These are phyloP conservation scores for Amesomyces nigricolor DNA, from an alignment of 2,329 filamentous ascomycete genomes.

Conservation along the genomic window DNA sequence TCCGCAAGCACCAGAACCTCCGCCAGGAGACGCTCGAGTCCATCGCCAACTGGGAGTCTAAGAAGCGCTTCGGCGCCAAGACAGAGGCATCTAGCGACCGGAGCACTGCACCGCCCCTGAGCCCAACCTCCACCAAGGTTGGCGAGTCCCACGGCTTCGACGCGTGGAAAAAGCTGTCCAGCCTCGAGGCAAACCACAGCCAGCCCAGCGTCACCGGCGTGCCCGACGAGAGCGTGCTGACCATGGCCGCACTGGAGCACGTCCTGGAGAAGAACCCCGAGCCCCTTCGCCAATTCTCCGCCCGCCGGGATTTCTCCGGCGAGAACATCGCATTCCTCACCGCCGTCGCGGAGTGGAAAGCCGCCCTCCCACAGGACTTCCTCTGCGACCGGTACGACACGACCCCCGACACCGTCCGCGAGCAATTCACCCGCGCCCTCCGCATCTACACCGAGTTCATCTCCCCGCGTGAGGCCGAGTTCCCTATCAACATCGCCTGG, in stretches of 20 bases:
- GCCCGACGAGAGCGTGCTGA: conserved; percentile 43
- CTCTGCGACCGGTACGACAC: conserved; percentile 24
- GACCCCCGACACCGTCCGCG: conserved; percentile 36
- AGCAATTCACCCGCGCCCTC: conserved; percentile 53
- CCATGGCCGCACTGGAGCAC: conserved; percentile 57
- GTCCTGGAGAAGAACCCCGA: conserved; percentile 54
- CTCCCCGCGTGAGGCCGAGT: conserved; percentile 55
- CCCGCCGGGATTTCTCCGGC: conserved; percentile 60
- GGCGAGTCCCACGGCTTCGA: conserved; percentile 19
- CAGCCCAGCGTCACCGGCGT: conserved; percentile 12
- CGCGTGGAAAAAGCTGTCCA: conserved; percentile 35
- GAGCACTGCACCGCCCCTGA: conserved; percentile 10
- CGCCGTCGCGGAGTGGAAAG: conserved; percentile 52
- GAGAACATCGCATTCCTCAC: conserved; percentile 66
- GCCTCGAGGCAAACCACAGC: conserved; percentile 32
- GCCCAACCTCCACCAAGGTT: conserved; percentile 32
- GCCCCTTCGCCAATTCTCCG: conserved; percentile 59
- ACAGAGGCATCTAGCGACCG: conserved; percentile 4
- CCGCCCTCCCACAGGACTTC: conserved; percentile 28
- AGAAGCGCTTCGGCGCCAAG: conserved; percentile 30
- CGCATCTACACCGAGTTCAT: conserved; percentile 58
- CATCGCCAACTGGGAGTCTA: conserved; percentile 44
- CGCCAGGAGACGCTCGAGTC: conserved; percentile 44
- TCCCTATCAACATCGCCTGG: conserved; percentile 61
- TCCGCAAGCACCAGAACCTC: conserved; percentile 41